phyloP scores from a whole-genome alignment of 2,329 filamentous ascomycete genomes.

The Ophiostoma pallidulum region DNA sequence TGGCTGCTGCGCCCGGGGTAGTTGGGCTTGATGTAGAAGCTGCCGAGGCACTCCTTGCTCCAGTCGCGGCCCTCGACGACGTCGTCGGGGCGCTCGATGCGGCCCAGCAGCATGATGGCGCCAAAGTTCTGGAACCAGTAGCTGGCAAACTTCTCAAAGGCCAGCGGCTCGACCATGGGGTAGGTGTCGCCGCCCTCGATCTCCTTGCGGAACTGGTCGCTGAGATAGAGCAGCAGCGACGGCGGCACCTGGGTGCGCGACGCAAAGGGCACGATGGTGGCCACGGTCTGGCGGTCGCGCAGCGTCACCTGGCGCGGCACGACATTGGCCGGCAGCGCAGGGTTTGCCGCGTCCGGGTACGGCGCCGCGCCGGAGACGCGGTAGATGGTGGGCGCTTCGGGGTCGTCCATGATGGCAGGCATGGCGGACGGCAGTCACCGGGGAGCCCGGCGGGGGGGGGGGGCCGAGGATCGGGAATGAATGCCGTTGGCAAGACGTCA shows the following conservation, averaged over 20 bases:
- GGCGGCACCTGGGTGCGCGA: slow-evolving; percentile 67
- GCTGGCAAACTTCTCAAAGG: slow-evolving; percentile 62
- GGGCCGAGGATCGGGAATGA: background rate
- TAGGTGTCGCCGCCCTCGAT: slow-evolving; percentile 90
- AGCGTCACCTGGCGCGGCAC: slow-evolving; percentile 68
- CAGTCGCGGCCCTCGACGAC: slow-evolving; percentile 57
- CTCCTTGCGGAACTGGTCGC: slow-evolving; percentile 77
- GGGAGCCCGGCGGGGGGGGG: too few species aligned
- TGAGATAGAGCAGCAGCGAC: slow-evolving; percentile 66
- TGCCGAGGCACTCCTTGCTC: slow-evolving; percentile 73
- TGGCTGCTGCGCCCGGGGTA: slow-evolving; percentile 87
- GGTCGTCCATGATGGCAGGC: slow-evolving; percentile 73
- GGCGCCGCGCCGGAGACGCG: slow-evolving; percentile 57
- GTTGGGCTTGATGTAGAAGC: slow-evolving; percentile 91
- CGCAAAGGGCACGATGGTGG: slow-evolving; percentile 74
- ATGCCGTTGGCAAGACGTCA: too few species aligned
- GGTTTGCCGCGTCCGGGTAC: slow-evolving; percentile 52
- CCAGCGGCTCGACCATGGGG: slow-evolving; percentile 71
- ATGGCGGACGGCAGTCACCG: slow-evolving; percentile 42
- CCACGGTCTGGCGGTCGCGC: slow-evolving; percentile 72
- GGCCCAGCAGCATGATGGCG: slow-evolving; percentile 76
- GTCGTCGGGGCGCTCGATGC: slow-evolving; percentile 53
- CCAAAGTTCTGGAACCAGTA: slow-evolving; percentile 93
- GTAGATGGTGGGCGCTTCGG: slow-evolving; percentile 59
- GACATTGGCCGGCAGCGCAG: slow-evolving; percentile 59